Evolutionary conservation across 345 rosid genomes (phyloP), one percentile per base, ranked within the genome.

Genomic region (Arabidopsis arenosa): DNA sequence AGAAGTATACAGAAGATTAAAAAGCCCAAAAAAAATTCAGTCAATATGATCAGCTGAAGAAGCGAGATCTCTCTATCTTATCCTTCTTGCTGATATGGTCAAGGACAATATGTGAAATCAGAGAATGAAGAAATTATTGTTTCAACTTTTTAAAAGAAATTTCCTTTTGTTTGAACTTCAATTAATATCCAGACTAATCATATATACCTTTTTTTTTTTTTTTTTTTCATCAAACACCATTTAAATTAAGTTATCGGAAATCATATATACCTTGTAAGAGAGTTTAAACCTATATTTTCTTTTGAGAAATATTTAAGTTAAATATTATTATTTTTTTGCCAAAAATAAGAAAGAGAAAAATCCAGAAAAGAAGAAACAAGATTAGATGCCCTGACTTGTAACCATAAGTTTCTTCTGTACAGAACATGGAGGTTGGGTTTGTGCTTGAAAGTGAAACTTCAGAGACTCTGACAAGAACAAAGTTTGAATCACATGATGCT

Each of bases 401-500:
- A 66, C 44, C 52, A 60, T 28, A 40, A 58, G 73, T 65, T 45
- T 32, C 61, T 28, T 62, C 61, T 58, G 7, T 28, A 66, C 8
- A 28, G 73, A 66, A 75, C 51, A 66, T 28, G 59, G 37, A 58
- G 41, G 73, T 40, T 75, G 36, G 73, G 53, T 36, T 66, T 30
- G 37, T 49, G 68, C 36, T 67, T 67, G 68, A 75, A 58, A 67
- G 62, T 59, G 73, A 67, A 59, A 75, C 68, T 67, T 75, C 67
- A 66, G 3, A 15, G 12, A 28, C 32, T 6, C 73, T 39, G 73
- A 48, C 79, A 75, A 45, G 14, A 35, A 8, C 10, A 41, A 39
- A 13, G 49, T 47, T 73, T 48, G 35, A 67, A 8, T 49, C 79
- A 75, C 79, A 75, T 48, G 79, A 75, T 75, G 73, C 71, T 75